Conservation (phyloP, 805 yeast species). For the Metschnikowia drakensbergensis region DNA sequence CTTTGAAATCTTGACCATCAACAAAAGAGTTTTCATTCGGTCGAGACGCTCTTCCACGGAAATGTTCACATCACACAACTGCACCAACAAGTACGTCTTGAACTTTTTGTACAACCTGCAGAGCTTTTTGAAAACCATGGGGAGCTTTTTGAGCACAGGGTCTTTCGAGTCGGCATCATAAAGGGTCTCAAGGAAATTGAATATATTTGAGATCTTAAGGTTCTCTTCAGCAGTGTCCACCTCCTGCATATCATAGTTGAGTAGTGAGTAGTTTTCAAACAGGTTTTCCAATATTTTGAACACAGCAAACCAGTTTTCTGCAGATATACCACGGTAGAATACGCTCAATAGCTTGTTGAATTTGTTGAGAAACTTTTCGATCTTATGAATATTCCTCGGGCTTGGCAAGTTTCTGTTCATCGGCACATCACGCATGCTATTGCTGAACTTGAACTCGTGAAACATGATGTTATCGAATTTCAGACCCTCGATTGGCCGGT, state of each 20-base stretch:
- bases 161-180: constrained; percentile 43
- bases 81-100: constrained; percentile 57
- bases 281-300: constrained; percentile 72
- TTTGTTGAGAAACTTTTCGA: constrained; percentile 59
- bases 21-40: constrained; percentile 64
- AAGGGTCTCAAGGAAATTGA: constrained; percentile 62
- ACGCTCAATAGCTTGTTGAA: constrained; percentile 60
- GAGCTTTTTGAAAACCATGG: constrained; percentile 63
- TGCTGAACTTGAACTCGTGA: constrained; percentile 41
- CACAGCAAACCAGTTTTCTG: constrained; percentile 75
- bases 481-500: constrained; percentile 51
- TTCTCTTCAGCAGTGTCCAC: constrained; percentile 47
- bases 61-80: constrained; percentile 62
- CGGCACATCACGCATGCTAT: constrained; percentile 43
- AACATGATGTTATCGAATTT: constrained; percentile 36
- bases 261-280: constrained; percentile 56
- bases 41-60: constrained; percentile 56
- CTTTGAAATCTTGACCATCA: constrained; percentile 60
- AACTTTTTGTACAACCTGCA: constrained; percentile 66
- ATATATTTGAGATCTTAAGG: constrained; percentile 63
- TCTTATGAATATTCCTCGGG: constrained; percentile 41
- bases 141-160: constrained; percentile 46
- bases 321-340: constrained; percentile 52
- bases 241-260: constrained; percentile 47
- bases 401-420: constrained; percentile 45